Evolutionary conservation across 2,329 filamentous ascomycete genomes (phyloP).

Genomic region (Aspergillus flavus): DNA sequence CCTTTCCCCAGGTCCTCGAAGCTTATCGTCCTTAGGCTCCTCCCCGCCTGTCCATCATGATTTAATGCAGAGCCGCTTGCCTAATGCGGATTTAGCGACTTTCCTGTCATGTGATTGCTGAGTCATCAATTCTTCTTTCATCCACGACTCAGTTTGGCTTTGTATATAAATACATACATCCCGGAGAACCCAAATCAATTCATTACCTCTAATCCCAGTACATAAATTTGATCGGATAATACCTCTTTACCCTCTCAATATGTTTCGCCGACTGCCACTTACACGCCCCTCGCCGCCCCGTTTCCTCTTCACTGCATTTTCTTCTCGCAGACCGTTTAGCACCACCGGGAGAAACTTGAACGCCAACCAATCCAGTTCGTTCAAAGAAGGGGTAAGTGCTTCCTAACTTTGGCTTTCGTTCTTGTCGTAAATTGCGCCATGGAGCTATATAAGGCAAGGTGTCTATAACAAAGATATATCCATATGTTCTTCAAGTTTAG

Average conservation of each 20-base stretch:
- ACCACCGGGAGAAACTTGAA: constrained; percentile 3
- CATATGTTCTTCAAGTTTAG: neutral
- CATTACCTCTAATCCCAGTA: no score
- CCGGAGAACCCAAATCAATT: neutral
- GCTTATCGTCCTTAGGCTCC: constrained; percentile 37
- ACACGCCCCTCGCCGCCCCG: neutral
- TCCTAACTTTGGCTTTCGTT: neutral
- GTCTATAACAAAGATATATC: neutral
- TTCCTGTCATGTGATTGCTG: constrained; percentile 24
- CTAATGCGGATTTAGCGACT: constrained; percentile 12
- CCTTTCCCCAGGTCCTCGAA: constrained; percentile 24
- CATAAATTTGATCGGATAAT: neutral
- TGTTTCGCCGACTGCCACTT: constrained; percentile 4
- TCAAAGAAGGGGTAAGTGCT: constrained; percentile 33
- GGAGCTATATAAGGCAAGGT: neutral
- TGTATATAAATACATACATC: neutral
- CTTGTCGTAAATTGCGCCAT: neutral
- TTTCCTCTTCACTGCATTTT: neutral
- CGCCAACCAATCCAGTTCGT: constrained; percentile 9
- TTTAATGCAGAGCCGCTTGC: constrained; percentile 18
- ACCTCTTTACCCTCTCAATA: constrained; percentile 2
- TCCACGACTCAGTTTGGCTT: neutral
- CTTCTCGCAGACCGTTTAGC: constrained; percentile 6
- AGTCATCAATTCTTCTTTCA: constrained; percentile 16
- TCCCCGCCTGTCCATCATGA: constrained; percentile 27